Percentiles rank a stretch among this genome's conserved stretches.
Conservation (phyloP, 2,329 filamentous ascomycete species). For the Cercospora zeina region DNA sequence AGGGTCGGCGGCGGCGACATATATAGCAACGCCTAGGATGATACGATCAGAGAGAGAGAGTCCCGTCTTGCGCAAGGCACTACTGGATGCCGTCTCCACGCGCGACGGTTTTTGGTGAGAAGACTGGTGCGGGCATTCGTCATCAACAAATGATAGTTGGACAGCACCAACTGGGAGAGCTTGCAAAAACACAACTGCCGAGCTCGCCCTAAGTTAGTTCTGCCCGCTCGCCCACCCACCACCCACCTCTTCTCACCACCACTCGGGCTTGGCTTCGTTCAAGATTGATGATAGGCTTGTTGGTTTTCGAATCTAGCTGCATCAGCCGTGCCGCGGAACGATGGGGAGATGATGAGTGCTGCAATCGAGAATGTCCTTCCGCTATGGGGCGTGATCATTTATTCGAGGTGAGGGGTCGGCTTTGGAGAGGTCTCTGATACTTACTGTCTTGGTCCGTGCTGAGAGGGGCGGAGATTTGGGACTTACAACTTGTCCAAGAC, state of each 20-base stretch:
- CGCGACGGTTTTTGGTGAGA: neutral
- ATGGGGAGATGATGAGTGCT: neutral
- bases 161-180: neutral
- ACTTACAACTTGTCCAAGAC: neutral
- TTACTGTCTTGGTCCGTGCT: no score
- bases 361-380: neutral
- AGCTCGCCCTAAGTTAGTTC: neutral
- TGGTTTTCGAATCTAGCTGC: no score
- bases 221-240: neutral
- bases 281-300: no score
- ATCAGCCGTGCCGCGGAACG: neutral
- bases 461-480: neutral
- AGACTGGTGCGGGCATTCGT: neutral
- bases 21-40: neutral
- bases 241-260: neutral
- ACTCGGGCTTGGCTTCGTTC: neutral
- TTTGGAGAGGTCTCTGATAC: no score
- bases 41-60: neutral
- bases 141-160: neutral
- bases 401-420: no score
- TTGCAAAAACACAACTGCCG: slow-evolving; percentile 1
- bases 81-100: slow-evolving; percentile 1
- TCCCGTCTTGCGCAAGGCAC: slow-evolving; percentile 1
- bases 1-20: neutral
- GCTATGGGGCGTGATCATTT: neutral